Evolutionary conservation across 306 rosid genomes (phyloP), one percentile per base, ranked within the genome.

Genomic region (Cucurbita moschata): DNA sequence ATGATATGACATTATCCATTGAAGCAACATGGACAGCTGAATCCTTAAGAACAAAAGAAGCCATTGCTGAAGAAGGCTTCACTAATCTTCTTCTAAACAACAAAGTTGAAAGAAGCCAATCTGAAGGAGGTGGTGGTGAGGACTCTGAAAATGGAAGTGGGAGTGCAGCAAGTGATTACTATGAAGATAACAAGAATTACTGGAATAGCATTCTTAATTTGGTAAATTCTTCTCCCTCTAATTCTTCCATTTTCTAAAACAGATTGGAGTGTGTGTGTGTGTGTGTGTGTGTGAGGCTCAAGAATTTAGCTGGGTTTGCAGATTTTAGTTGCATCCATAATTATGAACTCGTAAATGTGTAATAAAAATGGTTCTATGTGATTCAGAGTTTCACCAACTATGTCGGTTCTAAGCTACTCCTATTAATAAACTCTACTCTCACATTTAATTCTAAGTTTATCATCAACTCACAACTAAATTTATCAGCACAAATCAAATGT

Each of bases 201-300:
- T 95, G 99, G 99, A 88, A 83, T 64, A 95, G 86, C 76, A 91
- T 95, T 84, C 96, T 95, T 58, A 87, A 95, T 81, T 87, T 91
- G 85, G 99, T 95, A 49, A 89, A 91, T 80, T 88, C 97, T 54
- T 85, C 99, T 0, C 97, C 99, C 3, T 81, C 99, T 53, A 81
- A 83, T 77, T 87, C 97, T 7, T 90, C 97, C 58, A 81, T 89
- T 83, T 91, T 95, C 79, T 95, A 81, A 39, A 11, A 14, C 16
- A 69, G 58, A 47, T 49, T 69, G 55, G 54, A 68, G 26, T 12
- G 74, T 50, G 74, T 49, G 26, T 21, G 23, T 21, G 23, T 21
- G 26, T 12, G 74, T 50, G 74, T 49, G 26, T 23, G 60, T 30
- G 74, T 49, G 73, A 47, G 16, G 21, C 54, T 68, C 56, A 46